These are phyloP conservation scores for Pseudomicrostroma phylloplanum DNA, from an alignment of 1,284 basidiomycete genomes.

Conservation along the genomic window DNA sequence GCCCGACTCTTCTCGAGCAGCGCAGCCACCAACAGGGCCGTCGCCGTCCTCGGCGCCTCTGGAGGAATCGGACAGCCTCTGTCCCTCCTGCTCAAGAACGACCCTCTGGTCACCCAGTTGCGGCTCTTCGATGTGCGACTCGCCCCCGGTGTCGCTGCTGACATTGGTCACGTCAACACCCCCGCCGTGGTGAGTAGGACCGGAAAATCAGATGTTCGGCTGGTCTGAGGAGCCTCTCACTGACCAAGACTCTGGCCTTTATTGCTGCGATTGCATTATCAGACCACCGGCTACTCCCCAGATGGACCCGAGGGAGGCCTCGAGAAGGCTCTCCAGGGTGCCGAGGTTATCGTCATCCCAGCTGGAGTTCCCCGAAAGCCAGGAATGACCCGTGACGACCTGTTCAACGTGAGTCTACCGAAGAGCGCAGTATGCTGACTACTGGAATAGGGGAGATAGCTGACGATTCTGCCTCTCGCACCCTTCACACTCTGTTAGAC, in stretches of 20 bases:
- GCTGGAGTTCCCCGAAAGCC: conserved; percentile 63
- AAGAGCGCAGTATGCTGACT: not conserved
- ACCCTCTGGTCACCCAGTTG: conserved; percentile 71
- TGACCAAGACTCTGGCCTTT: not conserved
- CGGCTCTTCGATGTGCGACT: conserved; percentile 48
- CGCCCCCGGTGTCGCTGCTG: conserved; percentile 54
- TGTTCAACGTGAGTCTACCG: conserved; percentile 75
- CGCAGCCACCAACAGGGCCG: conserved; percentile 66
- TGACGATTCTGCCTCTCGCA: not conserved
- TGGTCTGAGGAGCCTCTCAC: not conserved
- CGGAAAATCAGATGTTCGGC: not conserved
- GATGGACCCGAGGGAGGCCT: conserved; percentile 65
- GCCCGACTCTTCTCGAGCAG: conserved; percentile 72
- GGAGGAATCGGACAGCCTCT: conserved; percentile 78
- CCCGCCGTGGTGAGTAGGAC: conserved; percentile 63
- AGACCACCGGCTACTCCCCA: conserved; percentile 70
- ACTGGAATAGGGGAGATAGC: not conserved
- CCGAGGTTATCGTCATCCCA: conserved; percentile 88
- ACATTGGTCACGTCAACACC: conserved; percentile 73
- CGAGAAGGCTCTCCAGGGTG: conserved; percentile 75
- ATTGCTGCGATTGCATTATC: conserved; percentile 14
- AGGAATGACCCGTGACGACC: conserved; percentile 89
- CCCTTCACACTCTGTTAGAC: conserved; percentile 57
- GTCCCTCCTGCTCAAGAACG: conserved; percentile 77
- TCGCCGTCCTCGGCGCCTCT: conserved; percentile 77